Conservation (phyloP, 768 basidiomycete species). For the Clitopilus passeckerianus region DNA sequence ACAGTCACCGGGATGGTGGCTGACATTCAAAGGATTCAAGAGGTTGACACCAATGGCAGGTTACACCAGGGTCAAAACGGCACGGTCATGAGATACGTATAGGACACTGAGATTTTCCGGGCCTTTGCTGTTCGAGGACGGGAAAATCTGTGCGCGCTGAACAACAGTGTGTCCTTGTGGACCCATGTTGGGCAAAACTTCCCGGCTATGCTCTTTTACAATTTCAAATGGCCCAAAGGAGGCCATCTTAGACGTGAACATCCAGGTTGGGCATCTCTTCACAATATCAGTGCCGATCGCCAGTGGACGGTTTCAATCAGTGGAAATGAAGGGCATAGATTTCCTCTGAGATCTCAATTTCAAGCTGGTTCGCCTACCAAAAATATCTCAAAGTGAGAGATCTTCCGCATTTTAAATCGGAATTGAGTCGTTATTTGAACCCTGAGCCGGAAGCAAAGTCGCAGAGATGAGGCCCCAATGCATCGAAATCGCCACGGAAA, state of each 20-base stretch:
- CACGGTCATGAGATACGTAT: background rate
- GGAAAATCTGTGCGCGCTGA: background rate
- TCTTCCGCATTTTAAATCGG: no score
- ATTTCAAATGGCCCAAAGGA: no score
- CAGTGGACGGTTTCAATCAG: background rate
- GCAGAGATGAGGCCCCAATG: background rate
- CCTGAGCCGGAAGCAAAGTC: background rate
- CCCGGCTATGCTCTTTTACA: no score
- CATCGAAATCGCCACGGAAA: background rate
- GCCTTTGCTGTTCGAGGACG: no score
- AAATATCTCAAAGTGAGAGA: background rate
- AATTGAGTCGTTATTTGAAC: background rate
- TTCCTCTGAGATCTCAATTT: background rate
- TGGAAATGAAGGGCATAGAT: background rate
- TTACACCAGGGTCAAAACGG: background rate
- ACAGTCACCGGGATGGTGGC: background rate
- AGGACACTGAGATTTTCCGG: no score
- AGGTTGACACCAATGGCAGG: background rate
- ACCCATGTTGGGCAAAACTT: no score
- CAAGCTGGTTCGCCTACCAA: background rate
- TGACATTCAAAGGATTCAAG: background rate
- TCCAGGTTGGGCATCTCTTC: no score
- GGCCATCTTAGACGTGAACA: no score
- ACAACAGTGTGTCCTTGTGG: background rate
- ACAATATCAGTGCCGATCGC: no score